Conservation (phyloP, 2,329 filamentous ascomycete genomes). For the Thelonectria rubi region DNA sequence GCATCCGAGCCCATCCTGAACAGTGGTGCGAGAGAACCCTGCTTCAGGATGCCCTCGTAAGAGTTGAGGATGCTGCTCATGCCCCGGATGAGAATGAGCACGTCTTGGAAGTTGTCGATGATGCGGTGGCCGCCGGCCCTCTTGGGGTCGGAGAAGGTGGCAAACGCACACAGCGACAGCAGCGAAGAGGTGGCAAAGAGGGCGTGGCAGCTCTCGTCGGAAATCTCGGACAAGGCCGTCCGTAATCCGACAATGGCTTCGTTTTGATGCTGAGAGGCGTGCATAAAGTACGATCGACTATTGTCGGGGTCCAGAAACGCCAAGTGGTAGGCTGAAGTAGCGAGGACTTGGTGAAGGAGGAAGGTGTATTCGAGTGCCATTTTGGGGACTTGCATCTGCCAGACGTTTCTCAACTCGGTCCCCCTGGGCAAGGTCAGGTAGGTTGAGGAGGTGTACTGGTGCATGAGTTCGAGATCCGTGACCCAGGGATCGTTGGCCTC, state of each 20-base stretch:
- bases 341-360: slow-evolving; percentile 3
- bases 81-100: background rate
- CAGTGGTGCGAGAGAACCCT: background rate
- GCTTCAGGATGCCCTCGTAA: background rate
- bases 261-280: slow-evolving; percentile 4
- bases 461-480: slow-evolving; percentile 7
- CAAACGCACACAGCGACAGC: slow-evolving; percentile 1
- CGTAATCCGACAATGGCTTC: background rate
- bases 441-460: background rate
- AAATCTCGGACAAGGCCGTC: background rate
- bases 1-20: background rate
- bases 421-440: background rate
- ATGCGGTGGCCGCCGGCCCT: background rate
- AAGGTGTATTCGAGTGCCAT: background rate
- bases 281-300: background rate
- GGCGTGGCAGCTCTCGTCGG: background rate
- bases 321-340: background rate
- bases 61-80: slow-evolving; percentile 1
- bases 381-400: slow-evolving; percentile 8
- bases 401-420: background rate
- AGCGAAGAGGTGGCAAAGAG: background rate
- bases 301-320: background rate
- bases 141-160: background rate
- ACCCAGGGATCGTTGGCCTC: background rate
- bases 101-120: background rate